Evolutionary conservation across 345 rosid species (phyloP).

Genomic region (Arabis hirsuta): DNA sequence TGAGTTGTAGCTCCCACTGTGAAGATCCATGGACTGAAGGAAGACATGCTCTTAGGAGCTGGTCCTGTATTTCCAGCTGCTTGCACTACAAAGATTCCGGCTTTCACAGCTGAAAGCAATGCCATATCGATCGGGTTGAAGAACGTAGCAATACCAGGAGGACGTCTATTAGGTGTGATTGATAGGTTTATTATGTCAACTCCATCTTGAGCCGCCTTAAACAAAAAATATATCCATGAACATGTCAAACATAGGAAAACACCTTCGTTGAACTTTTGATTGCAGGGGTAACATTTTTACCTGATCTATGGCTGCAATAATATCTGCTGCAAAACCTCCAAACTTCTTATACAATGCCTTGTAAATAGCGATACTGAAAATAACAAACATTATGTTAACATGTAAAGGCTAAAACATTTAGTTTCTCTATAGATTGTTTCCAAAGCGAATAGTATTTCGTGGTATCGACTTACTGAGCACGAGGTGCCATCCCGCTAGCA

Average conservation of each 20-base stretch:
- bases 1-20: conserved; percentile 97
- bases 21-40: conserved; percentile 98
- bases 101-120: conserved; percentile 88
- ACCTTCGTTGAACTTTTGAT: background rate
- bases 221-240: background rate
- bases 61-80: conserved; percentile 99
- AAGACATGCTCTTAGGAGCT: conserved; percentile 89
- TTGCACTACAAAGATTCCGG: conserved; percentile 96
- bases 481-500: conserved; percentile 99
- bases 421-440: background rate
- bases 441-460: background rate
- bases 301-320: conserved; percentile 98
- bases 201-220: conserved; percentile 98
- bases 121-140: conserved; percentile 99
- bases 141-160: conserved; percentile 90
- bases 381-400: conserved; percentile 15
- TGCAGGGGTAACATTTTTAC: conserved; percentile 40
- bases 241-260: background rate
- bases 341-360: conserved; percentile 91
- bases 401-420: conserved; percentile 32
- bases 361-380: conserved; percentile 76
- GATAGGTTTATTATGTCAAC: conserved; percentile 94
- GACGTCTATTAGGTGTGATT: conserved; percentile 94
- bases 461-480: conserved; percentile 75
- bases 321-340: conserved; percentile 99